phyloP scores from a whole-genome alignment of 805 yeast species.

The Pichia heedii region DNA sequence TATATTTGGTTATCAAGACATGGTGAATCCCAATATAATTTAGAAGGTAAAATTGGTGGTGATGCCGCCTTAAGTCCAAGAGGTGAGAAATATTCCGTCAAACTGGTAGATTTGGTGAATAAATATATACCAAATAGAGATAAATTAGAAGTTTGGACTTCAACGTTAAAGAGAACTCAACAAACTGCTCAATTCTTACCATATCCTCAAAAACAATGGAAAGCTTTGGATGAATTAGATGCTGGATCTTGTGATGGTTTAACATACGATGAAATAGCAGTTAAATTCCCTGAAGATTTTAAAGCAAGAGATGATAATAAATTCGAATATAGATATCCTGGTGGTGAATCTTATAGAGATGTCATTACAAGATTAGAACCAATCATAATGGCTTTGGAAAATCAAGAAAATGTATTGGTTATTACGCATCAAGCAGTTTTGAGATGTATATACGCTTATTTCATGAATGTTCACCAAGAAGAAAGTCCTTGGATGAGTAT shows the following conservation, averaged over 20 bases:
- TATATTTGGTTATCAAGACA: constrained; percentile 91
- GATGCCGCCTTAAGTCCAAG: constrained; percentile 80
- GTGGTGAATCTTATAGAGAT: constrained; percentile 95
- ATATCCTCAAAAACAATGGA: constrained; percentile 83
- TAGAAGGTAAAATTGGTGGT: constrained; percentile 94
- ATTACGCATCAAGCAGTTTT: constrained; percentile 97
- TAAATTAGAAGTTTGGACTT: constrained; percentile 88
- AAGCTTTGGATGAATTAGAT: constrained; percentile 92
- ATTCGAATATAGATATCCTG: constrained; percentile 90
- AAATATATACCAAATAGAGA: constrained; percentile 54
- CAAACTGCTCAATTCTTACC: constrained; percentile 83
- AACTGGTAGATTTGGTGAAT: constrained; percentile 67
- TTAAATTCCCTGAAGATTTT: constrained; percentile 84
- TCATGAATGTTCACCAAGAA: constrained; percentile 97
- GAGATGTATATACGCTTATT: constrained; percentile 93
- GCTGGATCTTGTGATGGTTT: constrained; percentile 97
- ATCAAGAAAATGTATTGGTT: constrained; percentile 91
- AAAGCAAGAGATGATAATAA: constrained; percentile 93
- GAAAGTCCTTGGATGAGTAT: constrained; percentile 99
- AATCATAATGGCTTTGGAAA: constrained; percentile 94
- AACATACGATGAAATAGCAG: constrained; percentile 89
- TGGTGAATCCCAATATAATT: constrained; percentile 87
- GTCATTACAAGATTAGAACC: constrained; percentile 94
- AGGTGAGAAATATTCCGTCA: constrained; percentile 75
- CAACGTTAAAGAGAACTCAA: constrained; percentile 83